Conservation (phyloP, 2,329 filamentous ascomycete genomes). For the Diplocarpon rosae region DNA sequence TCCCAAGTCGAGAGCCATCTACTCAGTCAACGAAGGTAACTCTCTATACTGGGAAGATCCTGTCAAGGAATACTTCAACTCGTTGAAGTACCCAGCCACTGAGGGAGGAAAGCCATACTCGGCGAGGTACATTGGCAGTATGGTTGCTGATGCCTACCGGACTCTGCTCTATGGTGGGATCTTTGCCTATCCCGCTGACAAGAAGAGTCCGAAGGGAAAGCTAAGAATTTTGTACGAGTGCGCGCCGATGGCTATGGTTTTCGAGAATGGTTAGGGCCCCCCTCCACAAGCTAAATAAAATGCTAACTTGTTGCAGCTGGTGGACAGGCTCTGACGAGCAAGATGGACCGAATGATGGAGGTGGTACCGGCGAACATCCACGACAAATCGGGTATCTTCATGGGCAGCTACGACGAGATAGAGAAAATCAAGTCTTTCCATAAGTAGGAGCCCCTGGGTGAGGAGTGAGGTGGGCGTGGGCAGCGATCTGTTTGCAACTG, state of each 20-base stretch:
- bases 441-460: constrained; percentile 30
- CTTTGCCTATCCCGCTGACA: constrained; percentile 95
- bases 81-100: constrained; percentile 66
- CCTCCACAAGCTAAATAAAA: too few species aligned
- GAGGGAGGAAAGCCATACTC: constrained; percentile 80
- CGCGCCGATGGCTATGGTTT: constrained; percentile 96
- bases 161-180: constrained; percentile 92
- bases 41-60: constrained; percentile 89
- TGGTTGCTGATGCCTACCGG: constrained; percentile 97
- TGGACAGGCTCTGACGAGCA: constrained; percentile 82
- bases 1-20: constrained; percentile 71
- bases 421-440: constrained; percentile 64
- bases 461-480: background rate
- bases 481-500: too few species aligned
- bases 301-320: constrained; percentile 49
- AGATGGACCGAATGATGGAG: constrained; percentile 83
- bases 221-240: constrained; percentile 96
- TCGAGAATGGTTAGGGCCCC: constrained; percentile 74
- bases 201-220: constrained; percentile 98
- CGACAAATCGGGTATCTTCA: constrained; percentile 88
- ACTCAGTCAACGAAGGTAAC: constrained; percentile 98
- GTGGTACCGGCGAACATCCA: constrained; percentile 88
- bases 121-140: constrained; percentile 88
- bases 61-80: constrained; percentile 80
- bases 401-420: constrained; percentile 89